Base-by-base conservation (phyloP, 257 asterid genomes). In the Scutellaria galericulata region DNA sequence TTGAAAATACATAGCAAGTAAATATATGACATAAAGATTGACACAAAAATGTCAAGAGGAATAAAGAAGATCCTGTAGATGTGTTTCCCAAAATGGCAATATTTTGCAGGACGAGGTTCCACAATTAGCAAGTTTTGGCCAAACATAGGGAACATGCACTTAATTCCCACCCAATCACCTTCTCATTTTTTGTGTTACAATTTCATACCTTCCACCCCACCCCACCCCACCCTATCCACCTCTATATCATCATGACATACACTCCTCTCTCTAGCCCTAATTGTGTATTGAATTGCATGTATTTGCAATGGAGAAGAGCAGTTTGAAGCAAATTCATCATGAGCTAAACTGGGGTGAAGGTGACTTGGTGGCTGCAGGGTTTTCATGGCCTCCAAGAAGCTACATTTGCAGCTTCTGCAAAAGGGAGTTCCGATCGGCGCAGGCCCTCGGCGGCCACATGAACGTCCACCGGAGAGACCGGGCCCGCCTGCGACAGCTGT, bases 401-500 rank as follows among this genome's bases (percentile, higher is more conserved):
- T 94, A 94, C 67, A 66, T 90, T 0, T 94, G 99, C 77, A 91
- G 87, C 72, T 94, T 91, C 66, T 94, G 99, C 83, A 89, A 85
- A 39, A 87, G 98, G 64, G 96, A 91, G 45, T 94, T 94, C 75
- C 89, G 90, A 75, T 91, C 97, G 62, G 99, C 99, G 52, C 99
- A 91, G 72, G 97, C 97, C 6, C 94, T 94, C 22, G 99, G 99
- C 11, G 99, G 98, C 46, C 98, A 94, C 78, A 94, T 94, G 99
- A 94, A 94, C 77, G 97, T 94, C 39, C 99, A 91, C 75, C 80
- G 98, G 53, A 82, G 95, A 46, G 99, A 94, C 63, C 64, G 98
- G 45, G 99, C 98, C 0, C 81, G 96, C 15, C 62, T 91, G 48
- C 64, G 92, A 56, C 90, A 84, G 64, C 37, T 31, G 37, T 46